Conservation (phyloP, 225 moss, liverwort and hornwort genomes). For the Ulota crispa region DNA sequence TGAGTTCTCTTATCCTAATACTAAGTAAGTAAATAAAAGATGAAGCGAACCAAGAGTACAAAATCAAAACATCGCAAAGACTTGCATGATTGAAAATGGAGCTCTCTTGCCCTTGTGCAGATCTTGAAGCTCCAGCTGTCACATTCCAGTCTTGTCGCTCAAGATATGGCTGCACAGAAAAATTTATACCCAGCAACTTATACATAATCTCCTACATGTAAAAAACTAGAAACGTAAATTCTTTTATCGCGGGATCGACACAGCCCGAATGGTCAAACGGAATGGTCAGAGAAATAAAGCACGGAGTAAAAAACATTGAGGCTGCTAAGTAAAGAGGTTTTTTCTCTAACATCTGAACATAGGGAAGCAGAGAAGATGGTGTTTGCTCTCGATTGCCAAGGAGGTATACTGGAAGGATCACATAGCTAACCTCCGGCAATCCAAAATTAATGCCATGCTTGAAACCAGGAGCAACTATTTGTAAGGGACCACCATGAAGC, state of each 20-base stretch:
- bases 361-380: conserved; percentile 5
- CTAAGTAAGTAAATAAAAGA: background rate
- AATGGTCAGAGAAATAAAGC: conserved; percentile 7
- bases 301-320: background rate
- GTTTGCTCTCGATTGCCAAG: background rate
- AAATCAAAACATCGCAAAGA: conserved; percentile 23
- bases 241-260: background rate
- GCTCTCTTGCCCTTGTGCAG: conserved; percentile 46
- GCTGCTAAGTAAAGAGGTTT: background rate
- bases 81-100: conserved; percentile 52
- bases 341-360: background rate
- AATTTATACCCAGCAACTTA: background rate
- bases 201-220: background rate
- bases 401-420: conserved; percentile 5
- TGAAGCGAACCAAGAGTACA: conserved; percentile 11
- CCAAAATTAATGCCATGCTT: conserved; percentile 93
- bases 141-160: conserved; percentile 51
- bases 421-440: conserved; percentile 72
- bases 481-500: conserved; percentile 80
- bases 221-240: background rate
- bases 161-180: conserved; percentile 66
- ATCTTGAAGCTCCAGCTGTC: conserved; percentile 48
- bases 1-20: background rate
- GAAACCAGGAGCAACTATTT: conserved; percentile 89
- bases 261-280: background rate